Conservation (phyloP, 179 eudicot genomes). For the Heliamphora pulchella region DNA sequence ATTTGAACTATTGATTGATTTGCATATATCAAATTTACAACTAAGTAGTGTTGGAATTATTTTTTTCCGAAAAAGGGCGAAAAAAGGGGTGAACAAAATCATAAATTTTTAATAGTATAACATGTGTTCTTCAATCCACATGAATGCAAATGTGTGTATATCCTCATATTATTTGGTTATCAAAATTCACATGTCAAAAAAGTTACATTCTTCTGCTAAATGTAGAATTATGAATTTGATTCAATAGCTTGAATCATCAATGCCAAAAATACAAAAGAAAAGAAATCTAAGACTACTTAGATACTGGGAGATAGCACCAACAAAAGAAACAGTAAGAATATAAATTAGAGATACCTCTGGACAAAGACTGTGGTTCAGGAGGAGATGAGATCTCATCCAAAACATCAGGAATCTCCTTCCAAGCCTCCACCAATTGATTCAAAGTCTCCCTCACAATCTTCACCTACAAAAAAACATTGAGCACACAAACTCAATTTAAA, state of each 20-base stretch:
- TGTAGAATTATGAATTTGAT: not conserved
- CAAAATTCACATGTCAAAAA: not conserved
- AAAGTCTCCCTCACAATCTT: conserved; percentile 81
- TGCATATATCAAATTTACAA: not conserved
- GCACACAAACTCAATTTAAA: conserved; percentile 5
- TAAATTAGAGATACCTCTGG: conserved; percentile 42
- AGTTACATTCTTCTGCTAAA: not conserved
- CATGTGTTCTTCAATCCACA: not conserved
- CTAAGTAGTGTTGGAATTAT: no score
- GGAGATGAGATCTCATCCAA: conserved; percentile 52
- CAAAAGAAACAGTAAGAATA: not conserved
- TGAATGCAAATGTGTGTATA: no score
- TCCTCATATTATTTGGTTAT: not conserved
- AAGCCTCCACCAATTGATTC: conserved; percentile 61
- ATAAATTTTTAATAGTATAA: not conserved
- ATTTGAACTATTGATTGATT: not conserved
- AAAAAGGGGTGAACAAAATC: not conserved
- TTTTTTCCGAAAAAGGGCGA: not conserved
- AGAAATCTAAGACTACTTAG: not conserved
- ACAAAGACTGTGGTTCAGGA: conserved; percentile 44
- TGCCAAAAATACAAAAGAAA: no score
- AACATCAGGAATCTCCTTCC: conserved; percentile 82
- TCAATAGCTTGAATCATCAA: not conserved
- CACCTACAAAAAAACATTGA: conserved; percentile 37
- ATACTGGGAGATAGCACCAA: not conserved